Evolutionary conservation across 23 red algal genomes (phyloP).

Genomic region (Agarophyton chilense): DNA sequence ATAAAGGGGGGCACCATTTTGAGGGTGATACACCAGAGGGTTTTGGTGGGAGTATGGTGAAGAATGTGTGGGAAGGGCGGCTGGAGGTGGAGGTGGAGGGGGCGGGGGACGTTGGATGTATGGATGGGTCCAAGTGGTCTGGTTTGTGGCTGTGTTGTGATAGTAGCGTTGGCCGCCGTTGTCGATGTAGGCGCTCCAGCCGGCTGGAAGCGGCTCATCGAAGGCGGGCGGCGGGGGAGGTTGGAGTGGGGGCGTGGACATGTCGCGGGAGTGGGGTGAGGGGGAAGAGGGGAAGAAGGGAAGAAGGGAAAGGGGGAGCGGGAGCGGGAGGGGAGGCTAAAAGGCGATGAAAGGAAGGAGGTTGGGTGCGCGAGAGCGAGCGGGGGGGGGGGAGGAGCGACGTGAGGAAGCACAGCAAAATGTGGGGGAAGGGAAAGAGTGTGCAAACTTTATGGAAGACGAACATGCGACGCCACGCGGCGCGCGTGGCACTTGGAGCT

Average conservation of each 20-base stretch:
- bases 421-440: background rate
- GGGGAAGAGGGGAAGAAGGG: background rate
- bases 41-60: too few relatives aligned
- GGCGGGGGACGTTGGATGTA: background rate
- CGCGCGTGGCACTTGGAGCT: background rate
- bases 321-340: background rate
- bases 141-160: conserved; percentile 17
- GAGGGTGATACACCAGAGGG: too few relatives aligned
- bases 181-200: conserved; percentile 22
- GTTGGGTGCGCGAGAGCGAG: too few relatives aligned
- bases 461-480: background rate
- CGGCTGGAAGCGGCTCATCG: conserved; percentile 11
- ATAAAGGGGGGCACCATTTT: background rate
- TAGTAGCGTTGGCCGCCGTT: conserved; percentile 14
- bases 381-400: too few relatives aligned
- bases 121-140: conserved; percentile 30
- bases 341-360: background rate
- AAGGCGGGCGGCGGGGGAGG: conserved; percentile 31
- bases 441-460: background rate
- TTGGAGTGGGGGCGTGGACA: conserved; percentile 1
- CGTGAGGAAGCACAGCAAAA: too few relatives aligned
- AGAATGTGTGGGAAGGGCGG: background rate
- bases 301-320: background rate
- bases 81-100: background rate
- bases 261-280: background rate